Percentiles rank a stretch among this genome's conserved stretches.
Conservation (phyloP, 1,139 yeast genomes). For the Debaryomyces psychrophilus region DNA sequence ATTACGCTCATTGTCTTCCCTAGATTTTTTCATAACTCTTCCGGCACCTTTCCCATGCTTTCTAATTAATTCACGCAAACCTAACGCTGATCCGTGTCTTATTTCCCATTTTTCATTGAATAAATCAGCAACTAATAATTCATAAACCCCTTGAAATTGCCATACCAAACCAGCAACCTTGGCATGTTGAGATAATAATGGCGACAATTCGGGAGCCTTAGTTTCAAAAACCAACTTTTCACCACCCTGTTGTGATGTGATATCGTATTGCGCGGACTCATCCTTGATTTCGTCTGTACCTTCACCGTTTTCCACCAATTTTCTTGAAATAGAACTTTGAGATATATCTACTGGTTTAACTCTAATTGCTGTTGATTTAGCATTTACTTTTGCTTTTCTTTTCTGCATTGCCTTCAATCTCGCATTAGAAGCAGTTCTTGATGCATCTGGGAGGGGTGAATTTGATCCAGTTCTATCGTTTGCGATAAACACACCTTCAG, state of each 20-base stretch:
- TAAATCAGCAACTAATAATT: conserved; percentile 74
- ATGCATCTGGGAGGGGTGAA: conserved; percentile 18
- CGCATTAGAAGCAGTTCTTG: conserved; percentile 59
- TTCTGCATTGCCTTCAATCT: conserved; percentile 92
- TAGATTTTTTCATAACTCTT: conserved; percentile 65
- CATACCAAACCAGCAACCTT: conserved; percentile 80
- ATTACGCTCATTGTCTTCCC: conserved; percentile 62
- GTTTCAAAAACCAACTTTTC: conserved; percentile 85
- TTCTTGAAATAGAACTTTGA: conserved; percentile 73
- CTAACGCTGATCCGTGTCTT: conserved; percentile 95
- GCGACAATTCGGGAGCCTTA: conserved; percentile 67
- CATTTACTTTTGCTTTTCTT: conserved; percentile 83
- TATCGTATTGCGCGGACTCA: conserved; percentile 44
- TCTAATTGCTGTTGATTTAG: conserved; percentile 59
- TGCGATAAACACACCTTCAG: conserved; percentile 13
- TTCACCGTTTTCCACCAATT: conserved; percentile 46
- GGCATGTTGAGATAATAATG: conserved; percentile 73
- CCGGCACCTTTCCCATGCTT: conserved; percentile 90
- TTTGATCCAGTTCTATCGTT: conserved; percentile 15
- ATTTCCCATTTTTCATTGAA: conserved; percentile 92
- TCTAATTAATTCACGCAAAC: conserved; percentile 82
- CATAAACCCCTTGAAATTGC: conserved; percentile 98
- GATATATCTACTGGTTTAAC: conserved; percentile 71
- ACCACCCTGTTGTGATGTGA: conserved; percentile 80
- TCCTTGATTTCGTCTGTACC: conserved; percentile 20